Evolutionary conservation across 257 asterid species (phyloP).

Genomic region (Plectranthus barbatus): DNA sequence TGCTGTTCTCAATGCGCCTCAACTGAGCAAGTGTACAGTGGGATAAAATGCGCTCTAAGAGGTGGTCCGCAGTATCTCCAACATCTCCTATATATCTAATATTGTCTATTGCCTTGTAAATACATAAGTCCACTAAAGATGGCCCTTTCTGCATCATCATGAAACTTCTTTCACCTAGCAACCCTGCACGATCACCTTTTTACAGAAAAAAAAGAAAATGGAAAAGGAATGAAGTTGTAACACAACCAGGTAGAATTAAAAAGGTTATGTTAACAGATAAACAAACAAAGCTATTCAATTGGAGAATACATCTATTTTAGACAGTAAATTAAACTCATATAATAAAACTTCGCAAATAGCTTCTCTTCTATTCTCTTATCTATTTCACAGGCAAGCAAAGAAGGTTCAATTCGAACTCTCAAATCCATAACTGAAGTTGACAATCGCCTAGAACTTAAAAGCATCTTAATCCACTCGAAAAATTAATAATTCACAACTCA

Average conservation of each 20-base stretch:
- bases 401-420: not conserved
- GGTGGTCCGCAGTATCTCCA: constrained; percentile 67
- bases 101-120: constrained; percentile 58
- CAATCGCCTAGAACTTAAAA: not conserved
- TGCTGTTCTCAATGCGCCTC: constrained; percentile 58
- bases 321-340: too few relatives aligned
- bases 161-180: constrained; percentile 10
- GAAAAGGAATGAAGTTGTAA: not conserved
- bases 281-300: too few relatives aligned
- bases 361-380: not conserved
- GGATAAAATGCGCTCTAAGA: constrained; percentile 66
- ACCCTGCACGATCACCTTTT: constrained; percentile 11
- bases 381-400: too few relatives aligned
- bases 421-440: not conserved
- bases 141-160: constrained; percentile 35
- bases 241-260: not conserved
- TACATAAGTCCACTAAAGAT: constrained; percentile 73
- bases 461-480: not conserved
- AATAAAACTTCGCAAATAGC: not conserved
- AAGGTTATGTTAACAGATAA: too few relatives aligned
- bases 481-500: not conserved
- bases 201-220: not conserved
- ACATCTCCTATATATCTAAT: constrained; percentile 80
- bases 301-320: too few relatives aligned
- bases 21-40: constrained; percentile 78